phyloP scores from a whole-genome alignment of 73 alveolate species.

The Paramecium pentaurelia region DNA sequence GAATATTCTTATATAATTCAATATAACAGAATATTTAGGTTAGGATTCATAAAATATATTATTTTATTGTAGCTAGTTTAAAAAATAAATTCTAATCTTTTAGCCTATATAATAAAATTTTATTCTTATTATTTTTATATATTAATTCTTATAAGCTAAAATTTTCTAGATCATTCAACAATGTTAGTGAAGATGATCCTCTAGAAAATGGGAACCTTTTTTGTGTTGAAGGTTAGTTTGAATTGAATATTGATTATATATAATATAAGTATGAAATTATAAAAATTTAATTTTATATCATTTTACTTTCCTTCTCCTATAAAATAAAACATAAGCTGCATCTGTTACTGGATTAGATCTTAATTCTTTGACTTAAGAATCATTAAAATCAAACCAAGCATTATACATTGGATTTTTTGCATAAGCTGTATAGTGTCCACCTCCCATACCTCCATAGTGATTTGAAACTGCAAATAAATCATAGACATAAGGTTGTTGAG shows the following conservation, averaged over 20 bases:
- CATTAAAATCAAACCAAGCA: conserved; percentile 92
- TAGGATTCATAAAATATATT: no score
- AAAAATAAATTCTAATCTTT: no score
- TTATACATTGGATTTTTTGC: conserved; percentile 73
- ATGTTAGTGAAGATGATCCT: not conserved
- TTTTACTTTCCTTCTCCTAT: conserved; percentile 8
- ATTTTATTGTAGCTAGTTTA: no score
- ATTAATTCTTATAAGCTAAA: no score
- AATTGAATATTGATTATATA: not conserved
- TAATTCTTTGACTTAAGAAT: conserved; percentile 72
- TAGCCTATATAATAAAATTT: no score
- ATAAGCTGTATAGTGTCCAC: conserved; percentile 98
- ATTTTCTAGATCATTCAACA: no score
- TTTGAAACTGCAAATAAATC: conserved; percentile 94
- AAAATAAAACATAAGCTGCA: conserved; percentile 59
- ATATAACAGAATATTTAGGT: no score
- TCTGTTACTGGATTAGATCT: conserved; percentile 14
- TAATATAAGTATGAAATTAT: not conserved
- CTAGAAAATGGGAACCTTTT: not conserved
- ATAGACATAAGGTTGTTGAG: conserved; percentile 57
- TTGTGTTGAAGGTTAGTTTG: not conserved
- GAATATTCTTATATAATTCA: not conserved
- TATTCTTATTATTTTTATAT: no score
- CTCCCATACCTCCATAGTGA: conserved; percentile 95
- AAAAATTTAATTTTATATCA: not conserved